Conservation (phyloP, 148 eudicot species). For the Persicaria maculosa region DNA sequence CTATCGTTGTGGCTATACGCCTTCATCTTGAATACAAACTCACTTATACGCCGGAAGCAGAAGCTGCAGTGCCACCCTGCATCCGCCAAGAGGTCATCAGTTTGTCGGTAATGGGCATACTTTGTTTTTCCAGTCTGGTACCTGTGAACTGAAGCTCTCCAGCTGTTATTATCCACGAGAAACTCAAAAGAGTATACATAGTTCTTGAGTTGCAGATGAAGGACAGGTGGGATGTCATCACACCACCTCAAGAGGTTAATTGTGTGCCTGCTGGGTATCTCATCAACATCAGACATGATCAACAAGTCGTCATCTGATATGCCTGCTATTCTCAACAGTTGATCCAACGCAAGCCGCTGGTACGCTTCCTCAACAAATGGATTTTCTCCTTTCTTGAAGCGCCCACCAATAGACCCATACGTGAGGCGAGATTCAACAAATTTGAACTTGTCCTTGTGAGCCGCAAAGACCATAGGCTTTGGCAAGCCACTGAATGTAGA, state of each 20-base stretch:
- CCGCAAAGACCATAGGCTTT: constrained; percentile 14
- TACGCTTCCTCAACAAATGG: constrained; percentile 20
- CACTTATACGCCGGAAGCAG: constrained; percentile 13
- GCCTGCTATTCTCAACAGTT: constrained; percentile 14
- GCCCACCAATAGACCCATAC: constrained; percentile 16
- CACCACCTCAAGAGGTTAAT: constrained; percentile 19
- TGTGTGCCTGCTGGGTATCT: constrained; percentile 19
- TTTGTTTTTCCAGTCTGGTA: constrained; percentile 16
- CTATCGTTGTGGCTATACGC: constrained; percentile 16
- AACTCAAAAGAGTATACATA: constrained; percentile 19
- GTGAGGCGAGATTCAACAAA: constrained; percentile 18
- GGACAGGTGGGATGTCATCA: constrained; percentile 15
- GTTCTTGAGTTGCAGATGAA: constrained; percentile 18
- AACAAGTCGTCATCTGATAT: constrained; percentile 17
- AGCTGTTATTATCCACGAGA: constrained; percentile 17
- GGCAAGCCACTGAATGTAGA: constrained; percentile 17
- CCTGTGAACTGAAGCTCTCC: constrained; percentile 21
- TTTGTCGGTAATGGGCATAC: constrained; percentile 15
- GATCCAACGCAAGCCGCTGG: constrained; percentile 18
- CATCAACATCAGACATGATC: constrained; percentile 22
- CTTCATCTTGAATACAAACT: constrained; percentile 17
- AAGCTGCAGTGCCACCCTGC: constrained; percentile 18
- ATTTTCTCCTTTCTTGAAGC: constrained; percentile 17
- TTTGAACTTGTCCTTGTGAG: constrained; percentile 9
- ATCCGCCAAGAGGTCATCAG: constrained; percentile 12